phyloP scores from a whole-genome alignment of 2,329 filamentous ascomycete species.

The Fragosphaeria purpurea region DNA sequence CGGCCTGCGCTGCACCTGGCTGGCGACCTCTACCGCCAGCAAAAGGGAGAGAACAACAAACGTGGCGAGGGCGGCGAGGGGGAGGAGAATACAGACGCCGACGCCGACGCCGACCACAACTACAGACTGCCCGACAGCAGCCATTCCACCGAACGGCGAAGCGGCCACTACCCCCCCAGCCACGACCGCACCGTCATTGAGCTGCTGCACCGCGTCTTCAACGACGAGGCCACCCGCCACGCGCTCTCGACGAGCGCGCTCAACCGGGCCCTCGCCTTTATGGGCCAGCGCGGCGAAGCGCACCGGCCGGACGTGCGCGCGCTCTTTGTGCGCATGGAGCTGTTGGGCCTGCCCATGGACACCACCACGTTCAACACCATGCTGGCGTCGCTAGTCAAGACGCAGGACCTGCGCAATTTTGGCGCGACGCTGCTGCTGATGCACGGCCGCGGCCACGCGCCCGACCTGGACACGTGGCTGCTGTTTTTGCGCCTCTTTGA shows the following conservation, averaged over 20 bases:
- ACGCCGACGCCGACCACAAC: neutral
- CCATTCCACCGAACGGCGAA: too few species aligned
- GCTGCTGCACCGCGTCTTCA: slow-evolving; percentile 29
- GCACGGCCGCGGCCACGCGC: slow-evolving; percentile 26
- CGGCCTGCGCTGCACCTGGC: slow-evolving; percentile 24
- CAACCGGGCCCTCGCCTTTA: slow-evolving; percentile 34
- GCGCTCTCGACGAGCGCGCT: slow-evolving; percentile 30
- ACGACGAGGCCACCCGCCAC: slow-evolving; percentile 22
- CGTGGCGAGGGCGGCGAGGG: too few species aligned
- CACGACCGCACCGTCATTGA: slow-evolving; percentile 27
- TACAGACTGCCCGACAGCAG: too few species aligned
- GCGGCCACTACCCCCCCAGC: neutral
- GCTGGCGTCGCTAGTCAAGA: slow-evolving; percentile 29
- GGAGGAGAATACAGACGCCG: neutral
- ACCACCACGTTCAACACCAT: slow-evolving; percentile 39
- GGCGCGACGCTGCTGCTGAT: slow-evolving; percentile 30
- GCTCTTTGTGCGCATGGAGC: slow-evolving; percentile 28
- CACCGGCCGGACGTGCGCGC: slow-evolving; percentile 17
- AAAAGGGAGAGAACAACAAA: too few species aligned
- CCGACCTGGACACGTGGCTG: slow-evolving; percentile 38
- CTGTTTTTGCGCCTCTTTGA: slow-evolving; percentile 44
- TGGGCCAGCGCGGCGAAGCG: slow-evolving; percentile 20
- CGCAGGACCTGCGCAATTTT: slow-evolving; percentile 33
- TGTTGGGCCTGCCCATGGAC: slow-evolving; percentile 31
- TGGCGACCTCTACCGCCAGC: slow-evolving; percentile 24